Evolutionary conservation across 2,329 filamentous ascomycete species (phyloP).

Genomic region (Triangularia verruculosa): DNA sequence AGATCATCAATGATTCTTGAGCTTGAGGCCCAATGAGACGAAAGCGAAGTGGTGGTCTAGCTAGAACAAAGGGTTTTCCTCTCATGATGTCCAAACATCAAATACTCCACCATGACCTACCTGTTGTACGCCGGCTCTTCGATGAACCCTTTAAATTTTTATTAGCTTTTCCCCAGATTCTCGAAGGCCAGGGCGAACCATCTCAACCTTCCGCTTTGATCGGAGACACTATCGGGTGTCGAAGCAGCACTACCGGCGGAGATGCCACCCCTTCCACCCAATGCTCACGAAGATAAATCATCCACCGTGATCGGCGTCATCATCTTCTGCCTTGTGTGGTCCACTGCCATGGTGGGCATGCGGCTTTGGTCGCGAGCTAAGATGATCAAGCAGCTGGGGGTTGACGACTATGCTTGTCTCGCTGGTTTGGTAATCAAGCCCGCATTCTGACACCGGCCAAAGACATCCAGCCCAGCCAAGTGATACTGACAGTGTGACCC

Average conservation of each 20-base stretch:
- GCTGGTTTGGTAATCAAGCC: slow-evolving; percentile 15
- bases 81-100: neutral
- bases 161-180: neutral
- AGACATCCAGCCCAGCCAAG: neutral
- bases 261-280: slow-evolving; percentile 15
- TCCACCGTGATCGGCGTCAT: slow-evolving; percentile 20
- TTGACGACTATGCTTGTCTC: slow-evolving; percentile 22
- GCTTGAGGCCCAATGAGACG: neutral
- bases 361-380: slow-evolving; percentile 19
- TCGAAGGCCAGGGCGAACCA: neutral
- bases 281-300: slow-evolving; percentile 19
- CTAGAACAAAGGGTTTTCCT: neutral
- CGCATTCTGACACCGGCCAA: neutral
- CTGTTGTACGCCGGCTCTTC: neutral
- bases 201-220: neutral
- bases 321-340: slow-evolving; percentile 18
- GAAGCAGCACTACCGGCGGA: neutral
- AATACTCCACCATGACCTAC: neutral
- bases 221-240: neutral
- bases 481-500: neutral
- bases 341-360: slow-evolving; percentile 22
- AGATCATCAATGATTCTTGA: neutral
- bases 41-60: neutral
- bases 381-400: slow-evolving; percentile 22
- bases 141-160: neutral